Percentiles rank a stretch among this genome's conserved stretches.
phyloP scores from a whole-genome alignment of 805 yeast species.

The Wickerhamiella domercqiae region DNA sequence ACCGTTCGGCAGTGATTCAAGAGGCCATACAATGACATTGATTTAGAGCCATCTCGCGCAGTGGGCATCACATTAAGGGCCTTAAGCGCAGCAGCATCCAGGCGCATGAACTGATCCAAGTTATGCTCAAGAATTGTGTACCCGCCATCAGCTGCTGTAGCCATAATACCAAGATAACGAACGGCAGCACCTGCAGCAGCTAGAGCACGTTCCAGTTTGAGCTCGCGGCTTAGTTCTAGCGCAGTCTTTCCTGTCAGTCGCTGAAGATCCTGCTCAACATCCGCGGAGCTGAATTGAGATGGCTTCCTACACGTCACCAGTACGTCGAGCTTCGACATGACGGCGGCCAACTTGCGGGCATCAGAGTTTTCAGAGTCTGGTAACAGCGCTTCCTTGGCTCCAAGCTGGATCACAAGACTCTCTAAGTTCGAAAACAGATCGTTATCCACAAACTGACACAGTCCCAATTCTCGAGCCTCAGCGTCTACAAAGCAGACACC shows the following conservation, averaged over 20 bases:
- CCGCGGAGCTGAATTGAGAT: slow-evolving; percentile 32
- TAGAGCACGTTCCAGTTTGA: slow-evolving; percentile 37
- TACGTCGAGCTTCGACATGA: slow-evolving; percentile 65
- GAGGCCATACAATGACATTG: slow-evolving; percentile 61
- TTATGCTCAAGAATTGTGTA: slow-evolving; percentile 45
- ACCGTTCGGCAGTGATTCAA: slow-evolving; percentile 76
- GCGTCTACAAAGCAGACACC: slow-evolving; percentile 76
- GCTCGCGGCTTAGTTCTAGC: slow-evolving; percentile 29
- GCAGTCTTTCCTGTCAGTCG: slow-evolving; percentile 40
- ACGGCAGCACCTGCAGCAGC: slow-evolving; percentile 55
- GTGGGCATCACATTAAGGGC: slow-evolving; percentile 77
- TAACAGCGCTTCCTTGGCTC: slow-evolving; percentile 70
- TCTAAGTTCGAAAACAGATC: slow-evolving; percentile 79
- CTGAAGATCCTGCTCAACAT: slow-evolving; percentile 58
- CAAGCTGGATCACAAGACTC: slow-evolving; percentile 71
- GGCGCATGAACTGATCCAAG: slow-evolving; percentile 67
- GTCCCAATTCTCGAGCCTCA: slow-evolving; percentile 46
- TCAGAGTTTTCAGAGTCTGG: slow-evolving; percentile 28
- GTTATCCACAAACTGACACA: slow-evolving; percentile 71
- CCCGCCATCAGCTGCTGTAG: slow-evolving; percentile 40
- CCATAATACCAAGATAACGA: slow-evolving; percentile 48
- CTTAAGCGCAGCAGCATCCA: slow-evolving; percentile 78
- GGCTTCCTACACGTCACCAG: slow-evolving; percentile 47
- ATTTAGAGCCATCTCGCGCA: slow-evolving; percentile 30
- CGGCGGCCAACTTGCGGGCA: slow-evolving; percentile 46